Evolutionary conservation across 75 land plant species (phyloP).

Genomic region (Picea glauca): DNA sequence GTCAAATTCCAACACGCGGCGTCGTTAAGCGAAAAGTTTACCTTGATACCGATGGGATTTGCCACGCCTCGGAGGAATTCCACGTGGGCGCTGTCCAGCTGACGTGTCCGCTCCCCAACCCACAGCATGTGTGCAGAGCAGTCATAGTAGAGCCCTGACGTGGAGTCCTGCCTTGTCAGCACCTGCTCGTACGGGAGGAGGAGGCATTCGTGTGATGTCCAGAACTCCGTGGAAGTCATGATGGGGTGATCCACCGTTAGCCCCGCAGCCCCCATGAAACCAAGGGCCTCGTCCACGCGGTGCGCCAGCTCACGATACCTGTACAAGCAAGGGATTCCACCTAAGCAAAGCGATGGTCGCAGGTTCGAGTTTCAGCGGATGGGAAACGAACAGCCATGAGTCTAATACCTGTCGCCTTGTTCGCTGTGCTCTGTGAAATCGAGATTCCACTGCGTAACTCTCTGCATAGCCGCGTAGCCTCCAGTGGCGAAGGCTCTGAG

Average conservation of each 20-base stretch:
- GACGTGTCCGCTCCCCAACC: slow-evolving; percentile 69
- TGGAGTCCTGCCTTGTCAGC: slow-evolving; percentile 69
- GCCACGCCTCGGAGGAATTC: slow-evolving; percentile 63
- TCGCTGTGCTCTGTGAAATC: slow-evolving; percentile 74
- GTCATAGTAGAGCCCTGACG: slow-evolving; percentile 70
- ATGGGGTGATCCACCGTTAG: slow-evolving; percentile 63
- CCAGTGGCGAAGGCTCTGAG: slow-evolving; percentile 78
- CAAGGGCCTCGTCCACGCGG: slow-evolving; percentile 76
- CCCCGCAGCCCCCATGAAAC: slow-evolving; percentile 78
- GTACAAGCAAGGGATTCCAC: neutral
- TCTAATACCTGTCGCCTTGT: slow-evolving; percentile 62
- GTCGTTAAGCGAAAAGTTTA: neutral
- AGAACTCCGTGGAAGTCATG: slow-evolving; percentile 67
- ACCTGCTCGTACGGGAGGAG: slow-evolving; percentile 75
- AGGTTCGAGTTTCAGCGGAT: no score
- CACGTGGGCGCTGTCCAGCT: slow-evolving; percentile 68
- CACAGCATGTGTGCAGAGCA: slow-evolving; percentile 77
- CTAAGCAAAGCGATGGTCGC: no score
- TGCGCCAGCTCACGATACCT: slow-evolving; percentile 71
- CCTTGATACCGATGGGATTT: slow-evolving; percentile 65
- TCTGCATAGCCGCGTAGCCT: slow-evolving; percentile 80
- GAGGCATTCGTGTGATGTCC: slow-evolving; percentile 86
- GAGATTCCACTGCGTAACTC: slow-evolving; percentile 72
- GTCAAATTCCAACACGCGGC: neutral
- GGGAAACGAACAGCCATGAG: neutral